Evolutionary conservation across 768 basidiomycete species (phyloP), one percentile per base, ranked within the genome.

Genomic region (Termitomyces sp.): DNA sequence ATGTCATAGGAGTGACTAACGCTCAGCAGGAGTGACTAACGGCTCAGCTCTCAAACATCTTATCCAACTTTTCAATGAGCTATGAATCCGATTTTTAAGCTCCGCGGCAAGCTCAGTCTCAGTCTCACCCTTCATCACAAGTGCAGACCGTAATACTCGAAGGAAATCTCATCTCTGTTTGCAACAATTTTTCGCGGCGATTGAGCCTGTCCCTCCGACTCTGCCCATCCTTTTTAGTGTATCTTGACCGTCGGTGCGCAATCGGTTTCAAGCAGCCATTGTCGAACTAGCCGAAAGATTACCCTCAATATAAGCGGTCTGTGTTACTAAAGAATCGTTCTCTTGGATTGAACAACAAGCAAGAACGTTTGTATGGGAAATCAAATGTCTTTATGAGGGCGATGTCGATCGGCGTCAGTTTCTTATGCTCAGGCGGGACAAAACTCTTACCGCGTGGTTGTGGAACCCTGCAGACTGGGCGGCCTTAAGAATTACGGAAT

Each of bases 311-410:
- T 29, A 81, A 62, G 9, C 62, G 57, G 60, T 71, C 70, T 14
- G 69, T 53, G 25, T 66, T 71, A 29, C 38, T 56, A 63, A 76
- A 76, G 67, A 74, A 76, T 49, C 67, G 70, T 14, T 74, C 74
- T 50, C 75, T 63, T 6, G 72, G 65, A 56, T 70, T 68, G 9
- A 73, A 49, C 8, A 71, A 17, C 54, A 76, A 52, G 1, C 55
- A 62, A 4, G 73, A 76, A 57, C 75, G 60, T 54, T 76, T 76
- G 58, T 74, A 73, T 20, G 73, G 74, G 64, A 76, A 76, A 57
- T 76, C 74, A 52, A 76, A 69, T 5, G 68, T 67, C 75, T 74
- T 56, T 10, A 47, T 8, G 14, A 12, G 29, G 38, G 42, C 17
- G 25, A 4, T 52, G 7, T 53, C 20, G 37, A 48, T 37, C 11